Base-by-base conservation (phyloP, 108 stramenopile species). In the Thalassiosira profunda region DNA sequence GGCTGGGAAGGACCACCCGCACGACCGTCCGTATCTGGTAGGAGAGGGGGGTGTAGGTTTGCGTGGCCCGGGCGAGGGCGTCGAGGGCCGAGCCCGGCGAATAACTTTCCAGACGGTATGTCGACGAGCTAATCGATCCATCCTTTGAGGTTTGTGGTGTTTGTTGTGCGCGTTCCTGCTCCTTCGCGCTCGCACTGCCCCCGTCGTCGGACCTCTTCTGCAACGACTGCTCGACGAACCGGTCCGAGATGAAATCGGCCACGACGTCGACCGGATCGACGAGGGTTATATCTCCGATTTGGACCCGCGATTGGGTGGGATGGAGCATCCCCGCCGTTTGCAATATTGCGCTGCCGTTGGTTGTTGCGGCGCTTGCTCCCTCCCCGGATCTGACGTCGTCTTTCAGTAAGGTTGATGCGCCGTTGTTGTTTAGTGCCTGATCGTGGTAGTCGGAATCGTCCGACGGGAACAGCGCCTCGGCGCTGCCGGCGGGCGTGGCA, bases 11-110 rank as follows among this genome's bases (percentile, higher is more conserved):
- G 5, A 58, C 18, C 3, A 78, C 76, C 20, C 76, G 42, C 18
- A 78, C 63, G 5, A 78, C 23, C 17, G 76, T 78, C 17, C 76
- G 76, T 17, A 68, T 58, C 54, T 78, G 76, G 52, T 78, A 70
- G 18, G 76, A 78, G 1, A 78, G 49, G 4, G 76, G 76, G 1
- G 66, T 59, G 33, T 65, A 59, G 1, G 76, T 43, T 28, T 57
- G 33, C n/a, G 52, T 53, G 4, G 68, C 63, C 20, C 43, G 46
- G 14, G 69, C 62, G 14, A 78, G 28, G 15, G 24, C 24, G 46
- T 70, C 68, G 24, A 78, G 63, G 0, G 57, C 18, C 21, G 76
- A 78, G 36, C 76, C 76, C 12, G 76, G 76, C 26, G 63, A 63
- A 42, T 78, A 78, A 11, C 69, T 53, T 53, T 78, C 76, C 28